Evolutionary conservation across 1,284 basidiomycete genomes (phyloP).

Genomic region (Takashimella tepidaria): DNA sequence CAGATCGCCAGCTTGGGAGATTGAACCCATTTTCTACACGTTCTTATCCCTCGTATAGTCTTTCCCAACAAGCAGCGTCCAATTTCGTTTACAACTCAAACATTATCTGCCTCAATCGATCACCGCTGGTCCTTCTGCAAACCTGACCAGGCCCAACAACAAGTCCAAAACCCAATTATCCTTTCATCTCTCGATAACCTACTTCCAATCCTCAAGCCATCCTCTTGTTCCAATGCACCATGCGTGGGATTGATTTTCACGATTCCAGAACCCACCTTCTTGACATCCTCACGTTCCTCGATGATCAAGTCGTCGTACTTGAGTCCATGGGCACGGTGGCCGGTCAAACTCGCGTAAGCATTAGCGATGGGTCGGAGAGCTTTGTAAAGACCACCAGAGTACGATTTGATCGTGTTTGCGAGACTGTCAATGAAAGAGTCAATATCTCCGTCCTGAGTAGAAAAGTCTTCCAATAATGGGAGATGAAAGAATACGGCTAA

Average conservation of each 20-base stretch:
- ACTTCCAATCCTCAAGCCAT: conserved; percentile 53
- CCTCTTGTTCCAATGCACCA: too few relatives aligned
- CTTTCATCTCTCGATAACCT: conserved; percentile 41
- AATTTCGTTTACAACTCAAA: too few relatives aligned
- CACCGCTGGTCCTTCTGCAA: too few relatives aligned
- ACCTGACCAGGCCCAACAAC: too few relatives aligned
- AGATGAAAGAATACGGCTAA: background rate
- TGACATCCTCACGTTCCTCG: conserved; percentile 79
- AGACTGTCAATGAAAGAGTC: conserved; percentile 42
- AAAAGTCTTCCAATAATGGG: too few relatives aligned
- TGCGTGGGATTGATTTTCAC: too few relatives aligned
- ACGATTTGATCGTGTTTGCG: conserved; percentile 68
- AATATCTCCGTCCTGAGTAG: too few relatives aligned
- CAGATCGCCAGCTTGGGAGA: too few relatives aligned
- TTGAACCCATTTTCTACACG: too few relatives aligned
- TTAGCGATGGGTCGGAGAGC: conserved; percentile 71
- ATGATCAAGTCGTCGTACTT: conserved; percentile 91
- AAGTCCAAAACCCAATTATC: background rate
- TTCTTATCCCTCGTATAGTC: too few relatives aligned
- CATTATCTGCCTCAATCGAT: too few relatives aligned
- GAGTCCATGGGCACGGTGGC: conserved; percentile 85
- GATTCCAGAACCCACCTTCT: conserved; percentile 60
- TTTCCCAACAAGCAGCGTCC: too few relatives aligned
- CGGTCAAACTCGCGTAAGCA: conserved; percentile 75
- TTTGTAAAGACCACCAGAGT: conserved; percentile 51